Evolutionary conservation across 106 monocot genomes (phyloP).

Genomic region (Platanthera guangdongensis): DNA sequence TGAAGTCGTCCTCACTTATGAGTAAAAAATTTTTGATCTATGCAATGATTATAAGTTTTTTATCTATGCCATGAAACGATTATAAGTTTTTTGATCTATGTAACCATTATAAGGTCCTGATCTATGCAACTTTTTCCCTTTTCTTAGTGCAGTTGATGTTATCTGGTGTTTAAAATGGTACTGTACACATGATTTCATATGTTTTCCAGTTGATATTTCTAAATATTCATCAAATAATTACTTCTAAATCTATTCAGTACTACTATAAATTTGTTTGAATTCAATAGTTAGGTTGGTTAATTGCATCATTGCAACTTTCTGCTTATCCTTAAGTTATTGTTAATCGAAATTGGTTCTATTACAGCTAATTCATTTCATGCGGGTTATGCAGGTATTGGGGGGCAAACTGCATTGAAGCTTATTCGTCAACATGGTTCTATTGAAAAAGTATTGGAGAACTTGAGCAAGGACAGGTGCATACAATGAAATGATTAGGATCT

Average conservation of each 20-base stretch:
- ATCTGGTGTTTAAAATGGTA: not conserved
- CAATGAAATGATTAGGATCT: not conserved
- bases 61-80: too few relatives aligned
- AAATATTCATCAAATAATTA: not conserved
- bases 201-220: not conserved
- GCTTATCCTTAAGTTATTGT: not conserved
- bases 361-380: not conserved
- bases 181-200: not conserved
- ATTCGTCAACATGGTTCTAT: conserved; percentile 87
- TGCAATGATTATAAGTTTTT: too few relatives aligned
- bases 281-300: not conserved
- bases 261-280: not conserved
- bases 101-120: not conserved
- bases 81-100: too few relatives aligned
- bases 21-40: too few relatives aligned
- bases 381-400: conserved; percentile 69
- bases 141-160: not conserved
- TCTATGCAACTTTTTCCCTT: not conserved
- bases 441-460: conserved; percentile 80
- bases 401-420: conserved; percentile 90
- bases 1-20: too few relatives aligned
- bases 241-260: not conserved
- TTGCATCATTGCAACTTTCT: not conserved
- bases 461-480: conserved; percentile 81
- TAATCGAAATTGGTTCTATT: not conserved